Base-by-base conservation (phyloP, 108 stramenopile genomes). In the Ochromonas danica region DNA sequence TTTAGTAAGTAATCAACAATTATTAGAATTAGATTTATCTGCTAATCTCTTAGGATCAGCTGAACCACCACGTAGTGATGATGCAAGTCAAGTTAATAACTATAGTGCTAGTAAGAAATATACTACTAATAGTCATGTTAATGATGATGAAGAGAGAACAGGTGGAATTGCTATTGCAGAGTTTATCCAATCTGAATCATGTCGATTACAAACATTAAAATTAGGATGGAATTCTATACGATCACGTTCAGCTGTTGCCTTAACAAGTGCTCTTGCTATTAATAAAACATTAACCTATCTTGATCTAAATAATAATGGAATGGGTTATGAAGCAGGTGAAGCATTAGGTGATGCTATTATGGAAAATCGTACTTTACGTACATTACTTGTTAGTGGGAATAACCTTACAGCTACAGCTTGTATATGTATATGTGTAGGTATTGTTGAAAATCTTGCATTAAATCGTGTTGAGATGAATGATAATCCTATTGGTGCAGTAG, bases 171-270 rank as follows among this genome's bases (percentile, higher is more conserved):
- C 63, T 6, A 28, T 67, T 6, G 63, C 63, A 6, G 6, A 14
- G 63, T 67, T 67, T 25, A 67, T 67, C 35, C 3, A 6, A 10
- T 67, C 63, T 10, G 6, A 28, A 36, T 67, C 63, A 6, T 67
- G 72, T 33, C 14, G 72, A 27, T 33, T 75, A 33, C 51, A 45
- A 60, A 42, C 40, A 6, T 60, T 75, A 25, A 38, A 41, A 36
- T 33, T 75, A 22, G 43, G n/a, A 10, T 75, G 72, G 72, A 75
- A 75, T 36, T 41, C 51, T 6, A 75, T 75, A 33, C 72, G 72
- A 33, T 6, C 10, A 3, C 3, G 38, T 36, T 33, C 45, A 6
- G 72, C 72, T 3, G 10, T 27, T 10, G 22, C 3, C 10, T 75
- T 75, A 33, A 60, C 31, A 3, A 6, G 10, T 27, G 36, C n/a